A percentile compares a stretch with the other conserved stretches of the same genome.
phyloP scores from a whole-genome alignment of 176 grass and related monocot species.

The Canna indica region DNA sequence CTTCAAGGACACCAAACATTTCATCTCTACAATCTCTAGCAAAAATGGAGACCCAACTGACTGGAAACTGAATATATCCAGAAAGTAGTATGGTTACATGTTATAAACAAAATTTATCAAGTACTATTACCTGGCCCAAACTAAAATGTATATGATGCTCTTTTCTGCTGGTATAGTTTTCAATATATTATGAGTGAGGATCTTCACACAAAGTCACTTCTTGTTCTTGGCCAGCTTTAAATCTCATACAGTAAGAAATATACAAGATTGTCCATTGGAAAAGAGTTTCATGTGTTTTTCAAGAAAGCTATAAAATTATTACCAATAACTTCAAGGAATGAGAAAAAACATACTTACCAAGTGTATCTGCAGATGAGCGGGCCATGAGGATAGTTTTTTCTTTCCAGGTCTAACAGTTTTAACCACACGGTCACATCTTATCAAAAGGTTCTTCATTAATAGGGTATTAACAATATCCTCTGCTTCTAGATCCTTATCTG shows the following conservation, averaged over 20 bases:
- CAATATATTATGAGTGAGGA: not conserved
- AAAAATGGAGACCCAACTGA: no score
- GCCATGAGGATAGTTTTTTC: constrained; percentile 97
- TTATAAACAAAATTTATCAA: not conserved
- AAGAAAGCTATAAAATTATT: not conserved
- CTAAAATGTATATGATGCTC: not conserved
- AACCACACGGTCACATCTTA: constrained; percentile 86
- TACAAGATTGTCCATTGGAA: not conserved
- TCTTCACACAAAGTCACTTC: not conserved
- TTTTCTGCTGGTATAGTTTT: not conserved
- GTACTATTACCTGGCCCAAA: not conserved
- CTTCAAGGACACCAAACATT: no score
- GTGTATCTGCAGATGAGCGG: constrained; percentile 96
- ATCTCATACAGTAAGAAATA: not conserved
- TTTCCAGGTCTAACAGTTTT: constrained; percentile 95
- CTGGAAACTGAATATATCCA: no score
- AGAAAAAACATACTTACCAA: constrained; percentile 27
- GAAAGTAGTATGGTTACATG: no score
- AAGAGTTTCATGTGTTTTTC: not conserved
- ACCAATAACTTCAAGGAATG: not conserved
- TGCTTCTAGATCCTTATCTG: constrained; percentile 72
- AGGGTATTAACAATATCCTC: constrained; percentile 79
- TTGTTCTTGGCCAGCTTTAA: not conserved
- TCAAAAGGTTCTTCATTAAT: constrained; percentile 61
- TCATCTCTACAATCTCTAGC: no score